Evolutionary conservation across 345 rosid species (phyloP).

Genomic region (Brassica rapa): DNA sequence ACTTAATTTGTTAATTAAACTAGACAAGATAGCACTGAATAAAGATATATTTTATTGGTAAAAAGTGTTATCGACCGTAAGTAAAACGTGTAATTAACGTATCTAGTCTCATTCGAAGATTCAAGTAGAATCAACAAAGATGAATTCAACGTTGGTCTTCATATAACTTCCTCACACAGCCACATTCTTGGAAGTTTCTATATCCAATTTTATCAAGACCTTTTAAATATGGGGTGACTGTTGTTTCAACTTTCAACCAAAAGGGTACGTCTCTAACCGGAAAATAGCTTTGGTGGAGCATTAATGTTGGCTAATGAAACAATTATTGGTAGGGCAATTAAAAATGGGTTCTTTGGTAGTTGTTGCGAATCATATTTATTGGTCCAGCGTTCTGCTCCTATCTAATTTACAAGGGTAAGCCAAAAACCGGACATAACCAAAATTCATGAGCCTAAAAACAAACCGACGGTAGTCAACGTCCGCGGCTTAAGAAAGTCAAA

Average conservation of each 20-base stretch:
- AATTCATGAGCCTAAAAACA: neutral
- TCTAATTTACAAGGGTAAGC: neutral
- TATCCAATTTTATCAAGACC: neutral
- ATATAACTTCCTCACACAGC: neutral
- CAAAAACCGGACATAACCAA: neutral
- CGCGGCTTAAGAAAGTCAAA: constrained; percentile 31
- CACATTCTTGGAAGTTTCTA: constrained; percentile 21
- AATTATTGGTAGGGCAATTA: neutral
- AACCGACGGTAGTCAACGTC: constrained; percentile 28
- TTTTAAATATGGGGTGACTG: neutral
- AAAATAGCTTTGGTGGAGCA: neutral
- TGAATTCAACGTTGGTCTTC: constrained; percentile 6
- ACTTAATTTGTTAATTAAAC: neutral
- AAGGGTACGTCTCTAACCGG: neutral
- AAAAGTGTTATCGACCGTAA: neutral
- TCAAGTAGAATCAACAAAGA: constrained; percentile 8
- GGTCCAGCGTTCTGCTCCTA: constrained; percentile 6
- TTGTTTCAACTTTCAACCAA: constrained; percentile 4
- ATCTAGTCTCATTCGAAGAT: constrained; percentile 6
- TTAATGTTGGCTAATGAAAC: neutral
- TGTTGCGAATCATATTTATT: constrained; percentile 16
- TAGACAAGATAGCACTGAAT: neutral
- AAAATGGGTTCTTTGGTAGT: neutral
- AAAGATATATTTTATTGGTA: neutral
- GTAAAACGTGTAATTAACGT: neutral